Conservation (phyloP, 257 asterid genomes). For the Capsicum pubescens region DNA sequence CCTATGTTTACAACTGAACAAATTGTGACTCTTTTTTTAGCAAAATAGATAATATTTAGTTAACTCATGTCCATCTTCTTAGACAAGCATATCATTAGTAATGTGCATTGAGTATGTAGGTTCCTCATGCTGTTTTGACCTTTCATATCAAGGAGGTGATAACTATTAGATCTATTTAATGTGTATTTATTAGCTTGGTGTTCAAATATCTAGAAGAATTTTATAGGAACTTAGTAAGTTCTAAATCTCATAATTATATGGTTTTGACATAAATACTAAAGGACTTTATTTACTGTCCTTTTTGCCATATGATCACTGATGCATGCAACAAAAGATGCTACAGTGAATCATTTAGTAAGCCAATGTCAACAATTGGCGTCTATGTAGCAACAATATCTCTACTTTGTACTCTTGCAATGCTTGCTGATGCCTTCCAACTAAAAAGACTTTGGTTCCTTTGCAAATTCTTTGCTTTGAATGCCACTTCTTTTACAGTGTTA, state of each 20-base stretch:
- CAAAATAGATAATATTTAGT: background rate
- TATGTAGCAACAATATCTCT: conserved; percentile 34
- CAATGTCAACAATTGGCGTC: conserved; percentile 30
- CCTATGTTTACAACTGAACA: background rate
- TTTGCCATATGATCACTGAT: background rate
- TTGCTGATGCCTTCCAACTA: conserved; percentile 18
- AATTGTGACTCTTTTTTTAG: background rate
- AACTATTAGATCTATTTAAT: too few relatives aligned
- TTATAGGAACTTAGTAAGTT: too few relatives aligned
- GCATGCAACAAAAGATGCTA: background rate
- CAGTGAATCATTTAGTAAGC: background rate
- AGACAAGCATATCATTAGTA: too few relatives aligned
- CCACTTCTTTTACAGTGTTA: conserved; percentile 32
- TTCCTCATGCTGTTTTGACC: too few relatives aligned
- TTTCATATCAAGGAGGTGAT: too few relatives aligned
- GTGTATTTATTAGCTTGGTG: too few relatives aligned
- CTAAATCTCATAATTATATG: too few relatives aligned
- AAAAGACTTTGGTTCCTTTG: conserved; percentile 29
- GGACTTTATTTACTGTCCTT: background rate
- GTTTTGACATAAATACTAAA: too few relatives aligned
- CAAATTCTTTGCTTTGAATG: conserved; percentile 34
- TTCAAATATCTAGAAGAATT: too few relatives aligned
- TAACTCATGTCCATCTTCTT: background rate
- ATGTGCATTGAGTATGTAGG: too few relatives aligned
- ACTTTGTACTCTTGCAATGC: conserved; percentile 29